Evolutionary conservation across 257 asterid genomes (phyloP).

Genomic region (Mitragyna speciosa): DNA sequence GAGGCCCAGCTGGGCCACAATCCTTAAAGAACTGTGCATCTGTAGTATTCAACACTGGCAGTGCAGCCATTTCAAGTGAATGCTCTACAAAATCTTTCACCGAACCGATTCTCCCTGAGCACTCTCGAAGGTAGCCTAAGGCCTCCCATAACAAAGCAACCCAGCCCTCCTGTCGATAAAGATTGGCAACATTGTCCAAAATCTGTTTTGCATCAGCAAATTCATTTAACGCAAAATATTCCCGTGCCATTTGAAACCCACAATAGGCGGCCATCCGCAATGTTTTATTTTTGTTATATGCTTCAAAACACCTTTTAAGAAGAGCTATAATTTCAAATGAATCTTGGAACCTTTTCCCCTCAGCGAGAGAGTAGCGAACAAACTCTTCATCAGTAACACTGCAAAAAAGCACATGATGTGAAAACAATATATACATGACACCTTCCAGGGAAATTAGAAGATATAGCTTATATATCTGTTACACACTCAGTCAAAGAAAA

Average conservation of each 20-base stretch:
- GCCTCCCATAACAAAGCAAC: conserved; percentile 78
- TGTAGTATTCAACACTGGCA: conserved; percentile 58
- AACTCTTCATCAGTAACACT: conserved; percentile 83
- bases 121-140: conserved; percentile 88
- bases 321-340: conserved; percentile 90
- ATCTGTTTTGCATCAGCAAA: conserved; percentile 68
- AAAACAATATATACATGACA: conserved; percentile 1
- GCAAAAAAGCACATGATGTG: conserved; percentile 31
- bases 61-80: conserved; percentile 97
- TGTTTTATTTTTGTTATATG: conserved; percentile 62
- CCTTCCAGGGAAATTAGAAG: background rate
- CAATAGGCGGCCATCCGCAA: conserved; percentile 86
- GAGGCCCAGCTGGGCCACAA: conserved; percentile 83
- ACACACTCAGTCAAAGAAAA: conserved; percentile 6
- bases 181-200: conserved; percentile 70
- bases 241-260: conserved; percentile 81
- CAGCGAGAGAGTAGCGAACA: conserved; percentile 61
- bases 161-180: conserved; percentile 97
- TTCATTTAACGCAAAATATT: conserved; percentile 57
- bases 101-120: conserved; percentile 66
- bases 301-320: conserved; percentile 73
- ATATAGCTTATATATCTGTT: background rate
- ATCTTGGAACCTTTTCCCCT: conserved; percentile 78
- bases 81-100: conserved; percentile 87
- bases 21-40: conserved; percentile 46